Base-by-base conservation (phyloP, 1,284 basidiomycete genomes). In the Ceratobasidium theobromae region DNA sequence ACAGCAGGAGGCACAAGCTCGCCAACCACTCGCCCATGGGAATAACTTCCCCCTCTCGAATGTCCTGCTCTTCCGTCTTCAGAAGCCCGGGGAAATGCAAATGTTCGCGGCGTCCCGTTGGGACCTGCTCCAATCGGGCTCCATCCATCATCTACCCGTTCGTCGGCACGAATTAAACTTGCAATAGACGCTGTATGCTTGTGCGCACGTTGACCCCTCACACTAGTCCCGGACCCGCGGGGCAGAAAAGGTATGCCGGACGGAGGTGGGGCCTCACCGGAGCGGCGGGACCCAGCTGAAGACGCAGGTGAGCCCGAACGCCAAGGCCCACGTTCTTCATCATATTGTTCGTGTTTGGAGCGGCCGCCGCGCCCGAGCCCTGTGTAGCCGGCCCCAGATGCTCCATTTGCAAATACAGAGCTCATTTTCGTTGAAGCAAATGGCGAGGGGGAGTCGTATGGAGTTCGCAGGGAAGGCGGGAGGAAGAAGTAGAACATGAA, bases 401-500 rank as follows among this genome's bases (percentile, higher is more conserved):
- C 48, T n/a, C 58, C 58, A 21, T 64, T 64, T 32, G 58, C 58
- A 43, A 64, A 64, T 28, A 64, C 48, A 23, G 58, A 64, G 27
- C 58, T 64, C 58, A 64, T 64, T 32, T 64, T 64, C 3, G 58
- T 64, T 33, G 58, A 64, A 27, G 58, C 58, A 43, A 64, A 64
- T 18, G 83, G 81, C 0, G 78, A 77, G 0, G 81, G 77, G 8
- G 83, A 81, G 1, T 85, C 84, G 23, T 81, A 80, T 14, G 82
- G 73, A 58, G 86, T 85, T 70, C 84, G 85, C 70, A 94, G 82
- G 68, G 89, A 86, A 69, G 91, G 85, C 0, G 93, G 92, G 72
- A 96, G 85, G 78, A 89, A 88, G 71, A 91, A 76, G 79, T 96
- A 98, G 81, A 98, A 99, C 73, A 84, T 88, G 12, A 85, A 82